Percentiles rank a stretch among this genome's conserved stretches.
phyloP scores from a whole-genome alignment of 1,284 basidiomycete species.

The Apiotrichum domesticum region DNA sequence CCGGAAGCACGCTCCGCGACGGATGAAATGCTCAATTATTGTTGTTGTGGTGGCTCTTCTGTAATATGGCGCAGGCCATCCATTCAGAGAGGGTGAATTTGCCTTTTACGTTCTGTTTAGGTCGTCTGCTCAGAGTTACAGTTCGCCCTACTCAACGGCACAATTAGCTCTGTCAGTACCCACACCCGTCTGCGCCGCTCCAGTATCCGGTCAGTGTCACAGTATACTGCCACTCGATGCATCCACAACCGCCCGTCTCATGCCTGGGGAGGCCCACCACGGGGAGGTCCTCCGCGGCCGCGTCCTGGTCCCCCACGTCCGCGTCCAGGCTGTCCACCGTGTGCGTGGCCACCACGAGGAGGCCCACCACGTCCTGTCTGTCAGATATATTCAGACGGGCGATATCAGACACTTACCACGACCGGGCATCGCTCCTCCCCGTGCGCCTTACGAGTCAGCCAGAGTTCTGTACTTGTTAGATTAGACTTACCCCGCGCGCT shows the following conservation, averaged over 20 bases:
- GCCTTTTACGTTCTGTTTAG: too few relatives aligned
- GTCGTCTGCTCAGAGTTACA: too few relatives aligned
- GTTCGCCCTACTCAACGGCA: too few relatives aligned
- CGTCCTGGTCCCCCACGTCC: conserved; percentile 16
- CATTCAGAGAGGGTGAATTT: too few relatives aligned
- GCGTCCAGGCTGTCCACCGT: conserved; percentile 23
- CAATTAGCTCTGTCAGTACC: too few relatives aligned
- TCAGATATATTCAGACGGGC: background rate
- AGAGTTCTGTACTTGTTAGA: background rate
- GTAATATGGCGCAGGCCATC: too few relatives aligned
- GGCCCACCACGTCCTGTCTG: conserved; percentile 24
- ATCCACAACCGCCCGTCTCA: background rate
- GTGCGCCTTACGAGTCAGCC: conserved; percentile 19
- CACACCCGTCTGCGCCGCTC: too few relatives aligned
- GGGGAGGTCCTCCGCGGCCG: conserved; percentile 21
- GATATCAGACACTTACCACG: conserved; percentile 6
- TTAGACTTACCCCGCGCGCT: conserved; percentile 11
- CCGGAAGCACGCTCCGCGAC: too few relatives aligned
- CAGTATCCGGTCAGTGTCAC: too few relatives aligned
- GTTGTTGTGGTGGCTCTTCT: too few relatives aligned
- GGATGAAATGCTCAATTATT: too few relatives aligned
- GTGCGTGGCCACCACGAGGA: conserved; percentile 16
- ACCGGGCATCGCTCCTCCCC: conserved; percentile 23
- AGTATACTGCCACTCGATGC: background rate
- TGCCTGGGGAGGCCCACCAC: background rate